Percentiles rank a stretch among this genome's conserved stretches.
Evolutionary conservation across 2,329 filamentous ascomycete species (phyloP).

Genomic region (Didymella segeticola): DNA sequence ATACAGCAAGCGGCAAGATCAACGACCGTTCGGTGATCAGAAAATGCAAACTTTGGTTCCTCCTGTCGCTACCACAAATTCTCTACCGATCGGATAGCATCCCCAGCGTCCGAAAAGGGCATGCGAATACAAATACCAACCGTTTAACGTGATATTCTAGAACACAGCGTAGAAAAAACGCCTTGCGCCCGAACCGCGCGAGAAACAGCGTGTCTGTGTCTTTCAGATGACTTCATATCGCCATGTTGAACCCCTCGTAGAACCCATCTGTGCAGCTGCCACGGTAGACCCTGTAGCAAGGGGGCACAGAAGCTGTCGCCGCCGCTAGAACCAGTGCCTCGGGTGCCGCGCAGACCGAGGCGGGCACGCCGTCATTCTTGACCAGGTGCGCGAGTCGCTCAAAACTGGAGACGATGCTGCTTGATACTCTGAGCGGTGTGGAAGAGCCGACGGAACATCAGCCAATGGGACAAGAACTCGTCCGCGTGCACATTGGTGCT

Average conservation of each 20-base stretch:
- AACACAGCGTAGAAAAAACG: not conserved
- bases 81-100: not conserved
- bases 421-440: not conserved
- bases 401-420: not conserved
- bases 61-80: not conserved
- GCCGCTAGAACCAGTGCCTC: not conserved
- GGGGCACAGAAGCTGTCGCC: not conserved
- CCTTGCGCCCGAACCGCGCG: not conserved
- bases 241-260: not conserved
- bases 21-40: constrained; percentile 6
- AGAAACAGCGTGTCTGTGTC: not conserved
- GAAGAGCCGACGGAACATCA: not conserved
- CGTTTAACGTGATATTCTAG: not conserved
- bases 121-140: not conserved
- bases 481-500: not conserved
- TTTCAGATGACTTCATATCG: not conserved
- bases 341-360: constrained; percentile 9
- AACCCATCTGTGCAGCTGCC: not conserved
- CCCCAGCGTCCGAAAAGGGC: not conserved
- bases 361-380: not conserved
- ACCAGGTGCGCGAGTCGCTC: not conserved
- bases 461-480: not conserved
- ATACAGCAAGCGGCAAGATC: not conserved
- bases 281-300: not conserved
- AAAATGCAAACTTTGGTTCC: not conserved